Percentiles rank a stretch among this genome's conserved stretches.
Evolutionary conservation across 805 yeast genomes (phyloP).

Genomic region (Candida coquimbonensis): DNA sequence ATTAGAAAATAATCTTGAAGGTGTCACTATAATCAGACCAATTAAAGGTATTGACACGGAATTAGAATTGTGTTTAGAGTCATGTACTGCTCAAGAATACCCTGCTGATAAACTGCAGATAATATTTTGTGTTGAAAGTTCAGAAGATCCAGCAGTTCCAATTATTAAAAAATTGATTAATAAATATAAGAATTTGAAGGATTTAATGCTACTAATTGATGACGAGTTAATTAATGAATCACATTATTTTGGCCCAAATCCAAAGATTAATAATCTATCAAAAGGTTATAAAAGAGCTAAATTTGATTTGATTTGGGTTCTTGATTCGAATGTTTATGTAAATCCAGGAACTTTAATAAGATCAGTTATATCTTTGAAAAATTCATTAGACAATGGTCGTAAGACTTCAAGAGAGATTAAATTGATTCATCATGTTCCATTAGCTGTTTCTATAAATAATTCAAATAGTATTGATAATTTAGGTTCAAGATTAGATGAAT

Average conservation of each 20-base stretch:
- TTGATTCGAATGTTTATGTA: slow-evolving; percentile 83
- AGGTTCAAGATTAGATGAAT: slow-evolving; percentile 75
- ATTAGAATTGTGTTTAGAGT: slow-evolving; percentile 56
- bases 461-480: slow-evolving; percentile 13
- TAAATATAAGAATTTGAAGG: slow-evolving; percentile 50
- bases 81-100: slow-evolving; percentile 63
- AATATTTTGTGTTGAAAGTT: slow-evolving; percentile 66
- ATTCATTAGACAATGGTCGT: slow-evolving; percentile 47
- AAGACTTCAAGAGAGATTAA: slow-evolving; percentile 38
- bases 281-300: slow-evolving; percentile 68
- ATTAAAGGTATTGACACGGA: slow-evolving; percentile 80
- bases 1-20: slow-evolving; percentile 37
- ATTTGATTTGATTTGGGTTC: slow-evolving; percentile 73
- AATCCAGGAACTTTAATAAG: slow-evolving; percentile 55
- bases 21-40: slow-evolving; percentile 77
- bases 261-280: slow-evolving; percentile 81
- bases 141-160: slow-evolving; percentile 56
- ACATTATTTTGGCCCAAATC: slow-evolving; percentile 69
- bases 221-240: slow-evolving; percentile 29
- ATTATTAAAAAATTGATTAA: slow-evolving; percentile 43
- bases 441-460: slow-evolving; percentile 39
- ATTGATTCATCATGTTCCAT: slow-evolving; percentile 77
- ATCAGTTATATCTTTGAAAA: slow-evolving; percentile 46
- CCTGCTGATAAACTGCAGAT: slow-evolving; percentile 57
- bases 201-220: slow-evolving; percentile 47